Base-by-base conservation (phyloP, 805 yeast species). In the Saccharomyces mikatae region DNA sequence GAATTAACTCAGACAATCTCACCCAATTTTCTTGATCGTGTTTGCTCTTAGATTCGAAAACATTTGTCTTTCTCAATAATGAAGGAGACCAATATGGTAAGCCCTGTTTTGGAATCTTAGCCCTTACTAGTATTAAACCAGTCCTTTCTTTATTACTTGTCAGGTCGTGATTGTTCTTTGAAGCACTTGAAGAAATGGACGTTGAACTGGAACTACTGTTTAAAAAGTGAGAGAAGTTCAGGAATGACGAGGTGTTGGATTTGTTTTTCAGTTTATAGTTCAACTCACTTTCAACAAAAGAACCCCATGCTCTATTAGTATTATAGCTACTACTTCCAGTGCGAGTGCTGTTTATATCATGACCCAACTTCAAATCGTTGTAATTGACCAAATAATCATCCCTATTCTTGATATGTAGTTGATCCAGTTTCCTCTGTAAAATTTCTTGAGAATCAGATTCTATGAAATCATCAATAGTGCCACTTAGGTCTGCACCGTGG, bases 31-130 rank as follows among this genome's bases (percentile, higher is more conserved):
- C 70, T 46, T 60, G 63, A 17, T 68, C 72, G 1, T 58, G 56
- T 17, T 58, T 60, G n/a, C 66, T 67, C 56, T 67, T 63, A 6
- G 57, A 60, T 10, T 66, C 63, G 10, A 63, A 60, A 21, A 54
- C 58, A 56, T 73, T 73, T 2, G 70, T 65, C 53, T 67, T 71
- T 26, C 58, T 57, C 46, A 73, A 58, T 46, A 73, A 52, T 2
- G 67, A 56, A 10, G 76, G 75, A 9, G 74, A 60, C 24, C 62
- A 59, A 53, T 72, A 73, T 5, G 71, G 67, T 22, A 72, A 55
- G 50, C 72, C 69, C 49, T 63, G 67, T 46, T 61, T 61, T 14
- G 75, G 74, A 14, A 66, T 52, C 1, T 52, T 56, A 1, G 71
- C 55, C 3, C 62, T 54, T 2, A 71, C 57, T 2, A 64, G 49